Evolutionary conservation across 2,329 filamentous ascomycete species (phyloP), one percentile per base, ranked within the genome.

Genomic region (Westerdykella aurantiaca): DNA sequence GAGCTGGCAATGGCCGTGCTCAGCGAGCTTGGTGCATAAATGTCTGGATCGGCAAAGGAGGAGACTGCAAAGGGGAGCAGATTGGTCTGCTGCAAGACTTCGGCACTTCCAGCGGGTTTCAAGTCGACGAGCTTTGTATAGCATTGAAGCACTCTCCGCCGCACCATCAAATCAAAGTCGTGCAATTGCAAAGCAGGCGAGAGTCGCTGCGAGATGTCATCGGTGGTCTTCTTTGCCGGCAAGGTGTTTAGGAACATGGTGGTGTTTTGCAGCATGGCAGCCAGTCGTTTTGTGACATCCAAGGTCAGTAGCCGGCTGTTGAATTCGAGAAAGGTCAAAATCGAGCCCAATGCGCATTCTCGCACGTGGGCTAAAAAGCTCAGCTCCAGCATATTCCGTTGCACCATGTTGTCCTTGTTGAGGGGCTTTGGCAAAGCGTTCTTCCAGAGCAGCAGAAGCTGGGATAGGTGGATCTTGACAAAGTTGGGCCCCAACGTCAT

Each of bases 401-500:
- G 83, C 0, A 85, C 81, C 40, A 88, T 88, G 53, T 93, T 94
- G 54, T 97, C 91, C 64, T 89, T 94, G 29, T 88, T 84, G n/a
- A 97, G 70, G 5, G 94, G 91, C 60, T 94, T 95, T 0, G 94
- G 91, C 10, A 98, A 76, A 0, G 93, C 91, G 66, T 97, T 98
- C 68, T 95, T 95, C 93, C 93, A 98, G 6, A 98, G 73, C 7
- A 98, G 73, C 44, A 98, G 81, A 17, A 98, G 76, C 61, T 98
- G 93, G 2, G 90, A 91, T 6, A 98, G 77, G 68, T 98, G 93
- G 18, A 97, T 97, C 70, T 98, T 98, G 67, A 97, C 91, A 66
- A 98, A 98, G 66, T 95, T 97, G 4, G 93, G 91, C 0, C 93
- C 93, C 1, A 98, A 77, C 0, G 90, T 89, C 91, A 97, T 97